These are phyloP conservation scores for Amanita molliuscula DNA, from an alignment of 768 basidiomycete genomes.

Conservation along the genomic window DNA sequence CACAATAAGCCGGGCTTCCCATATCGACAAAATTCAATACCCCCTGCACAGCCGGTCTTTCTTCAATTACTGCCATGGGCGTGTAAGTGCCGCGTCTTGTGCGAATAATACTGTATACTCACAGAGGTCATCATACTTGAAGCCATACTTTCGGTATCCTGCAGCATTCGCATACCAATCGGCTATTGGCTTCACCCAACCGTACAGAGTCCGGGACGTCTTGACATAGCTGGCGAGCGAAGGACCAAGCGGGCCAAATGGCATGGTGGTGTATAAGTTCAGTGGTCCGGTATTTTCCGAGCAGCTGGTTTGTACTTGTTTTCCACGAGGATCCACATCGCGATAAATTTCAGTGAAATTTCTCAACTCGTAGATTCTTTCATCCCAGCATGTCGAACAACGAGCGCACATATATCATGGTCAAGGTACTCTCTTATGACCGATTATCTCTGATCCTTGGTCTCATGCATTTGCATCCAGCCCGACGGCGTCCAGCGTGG, in stretches of 20 bases:
- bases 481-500: conserved; percentile 98
- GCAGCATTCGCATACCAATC: conserved; percentile 71
- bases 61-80: conserved; percentile 54
- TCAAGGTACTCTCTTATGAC: conserved; percentile 58
- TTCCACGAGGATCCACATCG: background rate
- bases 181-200: conserved; percentile 67
- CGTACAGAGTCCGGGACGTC: conserved; percentile 56
- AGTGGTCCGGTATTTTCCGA: conserved; percentile 7
- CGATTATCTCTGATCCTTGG: background rate
- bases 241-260: conserved; percentile 56
- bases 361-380: conserved; percentile 19
- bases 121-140: conserved; percentile 94
- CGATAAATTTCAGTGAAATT: conserved; percentile 14
- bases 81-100: conserved; percentile 4
- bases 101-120: conserved; percentile 27
- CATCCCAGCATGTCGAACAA: conserved; percentile 44
- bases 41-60: conserved; percentile 67
- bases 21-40: conserved; percentile 28
- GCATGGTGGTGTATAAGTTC: conserved; percentile 17
- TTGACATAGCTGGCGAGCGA: conserved; percentile 73
- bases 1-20: background rate
- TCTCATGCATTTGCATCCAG: conserved; percentile 25
- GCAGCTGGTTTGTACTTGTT: conserved; percentile 6
- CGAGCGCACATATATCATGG: conserved; percentile 99
- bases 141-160: conserved; percentile 81